Evolutionary conservation across 2,329 filamentous ascomycete genomes (phyloP), one percentile per base, ranked within the genome.

Genomic region (Aspergillus eucalypticola): DNA sequence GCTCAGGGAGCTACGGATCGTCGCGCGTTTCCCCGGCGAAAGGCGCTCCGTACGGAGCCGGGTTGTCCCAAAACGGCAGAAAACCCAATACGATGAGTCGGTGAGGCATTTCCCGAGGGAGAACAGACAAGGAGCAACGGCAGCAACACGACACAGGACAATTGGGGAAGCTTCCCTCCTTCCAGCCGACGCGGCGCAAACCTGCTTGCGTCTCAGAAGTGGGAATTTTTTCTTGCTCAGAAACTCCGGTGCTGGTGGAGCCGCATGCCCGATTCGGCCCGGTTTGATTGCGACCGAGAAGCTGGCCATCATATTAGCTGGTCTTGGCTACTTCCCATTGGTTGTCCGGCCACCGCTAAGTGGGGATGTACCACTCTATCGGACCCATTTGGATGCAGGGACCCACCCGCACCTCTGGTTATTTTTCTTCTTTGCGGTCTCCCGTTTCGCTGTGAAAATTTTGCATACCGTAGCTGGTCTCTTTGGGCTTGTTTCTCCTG

Each of bases 261-360:
- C 66, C 65, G 65, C 64, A 65, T 66, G 52, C 64, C 66, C 66
- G 66, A 68, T 61, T 68, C 66, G 66, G 66, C 59, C 66, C 65
- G 66, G 66, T 61, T 60, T 64, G 52, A 60, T 59, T 64, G 61
- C 61, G 58, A 63, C 64, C 64, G 65, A 68, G 60, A 61, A 60
- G 57, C 58, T 60, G 54, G 49, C 60, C 25, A 51, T 46, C 58
- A 57, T 53, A 58, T 60, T 59, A 61, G 58, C 62, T 58, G 51
- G 27, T 3, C 8, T 13, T 1, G n/a, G 11, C 4, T 1, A 2
- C 2, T 39, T 17, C 1, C 60, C 39, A 66, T 63, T 67, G 65
- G 66, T 10, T 19, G 25, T 3, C 2, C 2, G 8, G 5, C 7
- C 8, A 25, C 17, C 46, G 10, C 52, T n/a, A 55, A 58, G 66